Evolutionary conservation across 768 basidiomycete species (phyloP), one percentile per base, ranked within the genome.

Genomic region (Termitomyces sp.): DNA sequence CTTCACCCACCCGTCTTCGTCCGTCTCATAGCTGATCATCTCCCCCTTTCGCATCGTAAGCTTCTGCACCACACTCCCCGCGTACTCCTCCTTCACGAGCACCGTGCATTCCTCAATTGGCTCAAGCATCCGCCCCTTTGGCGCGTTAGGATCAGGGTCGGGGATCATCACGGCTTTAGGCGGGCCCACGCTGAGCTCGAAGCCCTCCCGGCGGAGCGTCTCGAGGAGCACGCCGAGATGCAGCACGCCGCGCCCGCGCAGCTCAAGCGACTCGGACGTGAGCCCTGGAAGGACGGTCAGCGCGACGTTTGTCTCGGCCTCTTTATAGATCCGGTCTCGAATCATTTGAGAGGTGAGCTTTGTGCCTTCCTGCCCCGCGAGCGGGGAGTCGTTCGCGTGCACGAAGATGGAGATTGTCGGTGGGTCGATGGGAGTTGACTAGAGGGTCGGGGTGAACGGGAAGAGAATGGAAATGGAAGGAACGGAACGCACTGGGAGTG

Each of bases 211-310:
- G 13, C 81, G 78, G 9, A 83, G 72, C 0, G 76, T 81, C 65
- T 83, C 81, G 45, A 83, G 75, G 1, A 83, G 75, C 28, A 83
- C 79, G 18, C 81, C 81, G n/a, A 83, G 77, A 61, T 81, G 80
- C 11, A 81, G 73, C 32, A 83, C 80, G 32, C 80, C 81, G 11
- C 80, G 72, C 1, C 81, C 81, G 33, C 80, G 78, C 1, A 83
- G 73, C 67, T 83, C 81, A 33, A 83, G 71, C 2, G 79, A 79
- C 61, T 83, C 81, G 35, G 80, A 78, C 12, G 81, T 81, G 1
- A 80, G 80, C 3, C 80, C 80, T 0, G 81, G 81, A 7, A 83
- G 73, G 52, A 83, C 79, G 39, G 73, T 75, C n/a, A 83, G 70
- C 0, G 80, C 80, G 52, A 81, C 80, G 60, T 83, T 81, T n/a